These are phyloP conservation scores for Eucommia ulmoides DNA, from an alignment of 257 asterid genomes.

Conservation along the genomic window DNA sequence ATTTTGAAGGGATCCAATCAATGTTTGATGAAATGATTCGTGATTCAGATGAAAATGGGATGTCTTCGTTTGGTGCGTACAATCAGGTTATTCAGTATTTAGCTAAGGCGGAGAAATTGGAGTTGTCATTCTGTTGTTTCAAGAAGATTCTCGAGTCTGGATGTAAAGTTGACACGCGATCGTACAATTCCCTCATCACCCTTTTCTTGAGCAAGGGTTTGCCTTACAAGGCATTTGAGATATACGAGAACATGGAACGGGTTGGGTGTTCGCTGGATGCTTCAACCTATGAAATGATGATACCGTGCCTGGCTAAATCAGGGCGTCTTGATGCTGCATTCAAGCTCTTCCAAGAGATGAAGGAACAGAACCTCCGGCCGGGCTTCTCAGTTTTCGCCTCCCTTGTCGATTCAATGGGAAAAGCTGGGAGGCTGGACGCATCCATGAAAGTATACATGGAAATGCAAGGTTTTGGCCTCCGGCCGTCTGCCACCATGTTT, in stretches of 20 bases:
- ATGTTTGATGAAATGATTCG: conserved; percentile 82
- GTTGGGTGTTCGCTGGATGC: conserved; percentile 76
- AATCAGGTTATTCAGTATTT: conserved; percentile 76
- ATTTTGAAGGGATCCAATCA: conserved; percentile 73
- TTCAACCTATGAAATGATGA: conserved; percentile 78
- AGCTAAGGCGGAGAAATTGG: conserved; percentile 90
- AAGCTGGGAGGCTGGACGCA: conserved; percentile 68
- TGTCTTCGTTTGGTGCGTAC: conserved; percentile 36
- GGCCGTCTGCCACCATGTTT: conserved; percentile 79
- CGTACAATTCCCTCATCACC: conserved; percentile 72
- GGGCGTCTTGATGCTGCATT: conserved; percentile 75
- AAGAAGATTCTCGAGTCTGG: conserved; percentile 78
- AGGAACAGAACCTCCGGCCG: conserved; percentile 26
- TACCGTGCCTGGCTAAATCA: conserved; percentile 82
- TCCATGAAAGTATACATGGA: conserved; percentile 79
- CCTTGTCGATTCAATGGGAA: conserved; percentile 44
- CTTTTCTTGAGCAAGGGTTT: conserved; percentile 71
- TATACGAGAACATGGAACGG: conserved; percentile 73
- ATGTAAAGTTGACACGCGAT: conserved; percentile 53
- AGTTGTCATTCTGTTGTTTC: conserved; percentile 89
- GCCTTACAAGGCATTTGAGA: conserved; percentile 93
- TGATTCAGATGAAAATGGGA: conserved; percentile 38
- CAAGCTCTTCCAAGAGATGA: conserved; percentile 43
- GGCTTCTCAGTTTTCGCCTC: conserved; percentile 25
- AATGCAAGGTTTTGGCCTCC: conserved; percentile 78